Conservation (phyloP, 768 basidiomycete genomes). For the Amanita fuliginea region DNA sequence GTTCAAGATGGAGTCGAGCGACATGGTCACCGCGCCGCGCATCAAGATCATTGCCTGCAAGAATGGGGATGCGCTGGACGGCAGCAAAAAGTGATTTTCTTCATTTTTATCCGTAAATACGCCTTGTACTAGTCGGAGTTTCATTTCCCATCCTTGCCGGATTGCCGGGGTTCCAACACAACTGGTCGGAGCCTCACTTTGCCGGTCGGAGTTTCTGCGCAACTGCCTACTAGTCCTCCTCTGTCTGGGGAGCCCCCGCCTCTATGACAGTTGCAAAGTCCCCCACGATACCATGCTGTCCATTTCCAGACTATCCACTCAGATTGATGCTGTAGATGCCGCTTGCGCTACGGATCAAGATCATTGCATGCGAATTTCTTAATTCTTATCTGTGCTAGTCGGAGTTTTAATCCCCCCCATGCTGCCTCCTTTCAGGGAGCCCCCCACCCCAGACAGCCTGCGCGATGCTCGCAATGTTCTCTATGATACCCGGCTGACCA, state of each 20-base stretch:
- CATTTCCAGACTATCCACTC: slow-evolving; percentile 26
- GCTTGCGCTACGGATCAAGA: slow-evolving; percentile 9
- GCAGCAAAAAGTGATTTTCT: slow-evolving; percentile 56
- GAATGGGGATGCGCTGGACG: slow-evolving; percentile 81
- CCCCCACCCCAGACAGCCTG: slow-evolving; percentile 46
- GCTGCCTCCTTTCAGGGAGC: slow-evolving; percentile 33
- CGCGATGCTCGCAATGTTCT: slow-evolving; percentile 42
- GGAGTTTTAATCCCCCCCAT: slow-evolving; percentile 13
- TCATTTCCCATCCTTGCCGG: not conserved
- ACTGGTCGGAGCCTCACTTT: too few species aligned
- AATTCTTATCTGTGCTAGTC: not conserved
- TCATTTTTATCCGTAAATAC: not conserved
- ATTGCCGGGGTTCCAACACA: too few species aligned
- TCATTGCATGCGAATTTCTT: not conserved
- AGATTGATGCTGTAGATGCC: slow-evolving; percentile 43
- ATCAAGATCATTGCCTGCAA: slow-evolving; percentile 99
- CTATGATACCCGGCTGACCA: slow-evolving; percentile 18
- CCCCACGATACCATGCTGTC: too few species aligned
- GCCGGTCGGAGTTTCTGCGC: too few species aligned
- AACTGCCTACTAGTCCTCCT: not conserved
- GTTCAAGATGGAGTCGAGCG: slow-evolving; percentile 94
- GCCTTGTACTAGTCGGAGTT: slow-evolving; percentile 6
- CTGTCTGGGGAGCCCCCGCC: slow-evolving; percentile 46
- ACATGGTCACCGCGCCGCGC: slow-evolving; percentile 58
- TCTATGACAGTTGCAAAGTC: too few species aligned